These are phyloP conservation scores for Ceratocystis destructans DNA, from an alignment of 2,329 filamentous ascomycete genomes.

Conservation along the genomic window DNA sequence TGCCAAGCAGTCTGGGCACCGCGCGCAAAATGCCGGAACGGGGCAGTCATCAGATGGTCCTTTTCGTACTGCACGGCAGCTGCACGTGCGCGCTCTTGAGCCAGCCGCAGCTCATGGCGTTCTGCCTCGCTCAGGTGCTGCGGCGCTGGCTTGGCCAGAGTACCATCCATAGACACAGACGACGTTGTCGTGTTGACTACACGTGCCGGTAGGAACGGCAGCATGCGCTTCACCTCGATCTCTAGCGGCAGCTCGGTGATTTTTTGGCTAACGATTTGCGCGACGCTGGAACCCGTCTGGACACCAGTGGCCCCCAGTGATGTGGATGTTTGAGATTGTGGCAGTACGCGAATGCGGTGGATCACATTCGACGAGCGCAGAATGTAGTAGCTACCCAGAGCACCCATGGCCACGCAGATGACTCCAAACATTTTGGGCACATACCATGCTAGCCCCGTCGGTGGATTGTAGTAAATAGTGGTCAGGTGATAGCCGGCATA, in stretches of 20 bases:
- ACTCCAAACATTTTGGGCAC: slow-evolving; percentile 43
- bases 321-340: slow-evolving; percentile 23
- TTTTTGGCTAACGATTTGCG: slow-evolving; percentile 20
- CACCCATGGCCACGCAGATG: slow-evolving; percentile 45
- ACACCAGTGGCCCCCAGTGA: slow-evolving; percentile 9
- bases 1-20: slow-evolving; percentile 31
- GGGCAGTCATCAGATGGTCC: slow-evolving; percentile 42
- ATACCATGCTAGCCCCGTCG: slow-evolving; percentile 41
- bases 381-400: slow-evolving; percentile 46
- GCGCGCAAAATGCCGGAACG: slow-evolving; percentile 38
- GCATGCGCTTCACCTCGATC: slow-evolving; percentile 36
- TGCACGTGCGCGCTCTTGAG: slow-evolving; percentile 29
- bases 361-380: slow-evolving; percentile 45
- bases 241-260: slow-evolving; percentile 35
- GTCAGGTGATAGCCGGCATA: slow-evolving; percentile 40
- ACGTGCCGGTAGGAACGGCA: slow-evolving; percentile 36
- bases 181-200: slow-evolving; percentile 29
- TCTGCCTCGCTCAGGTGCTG: slow-evolving; percentile 28
- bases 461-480: slow-evolving; percentile 35
- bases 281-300: slow-evolving; percentile 18
- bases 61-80: slow-evolving; percentile 38
- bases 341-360: slow-evolving; percentile 42
- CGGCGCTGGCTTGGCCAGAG: slow-evolving; percentile 28
- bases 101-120: slow-evolving; percentile 25
- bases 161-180: slow-evolving; percentile 27